Evolutionary conservation across 2,329 filamentous ascomycete species (phyloP).

Genomic region (Penicillium sp.): DNA sequence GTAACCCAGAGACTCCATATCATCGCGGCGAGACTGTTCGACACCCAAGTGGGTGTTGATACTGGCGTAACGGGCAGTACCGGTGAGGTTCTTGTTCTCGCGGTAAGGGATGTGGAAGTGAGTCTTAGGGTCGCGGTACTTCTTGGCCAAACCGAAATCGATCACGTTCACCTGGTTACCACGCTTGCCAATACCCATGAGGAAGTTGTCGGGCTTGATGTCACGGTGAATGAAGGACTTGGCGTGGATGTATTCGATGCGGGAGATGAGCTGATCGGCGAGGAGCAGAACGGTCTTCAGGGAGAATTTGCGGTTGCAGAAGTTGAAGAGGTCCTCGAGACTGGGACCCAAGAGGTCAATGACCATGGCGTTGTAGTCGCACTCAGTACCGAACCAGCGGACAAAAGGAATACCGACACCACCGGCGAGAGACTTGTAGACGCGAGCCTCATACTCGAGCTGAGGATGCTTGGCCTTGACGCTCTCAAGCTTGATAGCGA

Average conservation of each 20-base stretch:
- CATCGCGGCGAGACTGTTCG: constrained; percentile 97
- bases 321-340: constrained; percentile 99
- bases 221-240: constrained; percentile 99
- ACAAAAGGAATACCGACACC: constrained; percentile 98
- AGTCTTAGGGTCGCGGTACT: constrained; percentile 99
- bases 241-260: constrained; percentile 99
- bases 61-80: constrained; percentile 95
- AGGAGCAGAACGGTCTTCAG: constrained; percentile 96
- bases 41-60: constrained; percentile 99
- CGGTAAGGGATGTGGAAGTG: constrained; percentile 99
- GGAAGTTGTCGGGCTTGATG: constrained; percentile 99
- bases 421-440: constrained; percentile 83
- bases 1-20: constrained; percentile 98
- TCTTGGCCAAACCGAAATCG: constrained; percentile 98
- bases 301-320: constrained; percentile 99
- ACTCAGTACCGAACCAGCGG: constrained; percentile 99
- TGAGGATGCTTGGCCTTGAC: constrained; percentile 99
- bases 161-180: constrained; percentile 99
- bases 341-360: constrained; percentile 93
- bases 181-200: constrained; percentile 98
- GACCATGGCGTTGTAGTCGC: constrained; percentile 99
- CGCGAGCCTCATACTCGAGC: constrained; percentile 96
- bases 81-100: constrained; percentile 99
- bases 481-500: constrained; percentile 98
- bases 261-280: constrained; percentile 96